Base-by-base conservation (phyloP, 2,329 filamentous ascomycete genomes). In the Phyllosticta citribraziliensis region DNA sequence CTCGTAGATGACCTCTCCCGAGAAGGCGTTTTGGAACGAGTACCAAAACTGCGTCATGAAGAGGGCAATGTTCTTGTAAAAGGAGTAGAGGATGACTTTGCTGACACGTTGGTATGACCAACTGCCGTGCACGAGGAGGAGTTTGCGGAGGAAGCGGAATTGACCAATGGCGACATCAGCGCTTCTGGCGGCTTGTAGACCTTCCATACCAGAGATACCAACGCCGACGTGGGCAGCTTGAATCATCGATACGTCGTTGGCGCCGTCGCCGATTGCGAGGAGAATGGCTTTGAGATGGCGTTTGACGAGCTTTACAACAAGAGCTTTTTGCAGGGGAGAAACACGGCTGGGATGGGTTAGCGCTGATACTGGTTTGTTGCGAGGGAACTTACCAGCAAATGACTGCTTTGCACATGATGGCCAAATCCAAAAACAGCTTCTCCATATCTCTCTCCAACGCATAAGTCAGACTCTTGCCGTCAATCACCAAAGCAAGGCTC, bases 31-130 rank as follows among this genome's bases (percentile, higher is more conserved):
- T 83, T 96, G 91, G 79, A 99, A 99, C 0, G 91, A 90, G 76
- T 94, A 97, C 66, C 95, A 99, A 73, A 99, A 99, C 73, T 99
- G 95, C 63, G 95, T 99, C 88, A 99, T 92, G 77, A 97, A 99
- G 64, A 99, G 80, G 20, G 92, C 88, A 67, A 97, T 97, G 77
- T 99, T 99, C 82, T 99, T 99, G 82, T 99, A 99, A 75, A 97
- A 99, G 6, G 94, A 97, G 77, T 96, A 99, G 64, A 99, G 76
- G 69, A 99, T 97, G 63, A 96, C 91, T 78, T 96, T 96, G 82
- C 89, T 93, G 72, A 99, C 88, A 63, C 94, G 88, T 73, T 97
- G 93, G 72, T 99, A 99, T 72, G 91, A 96, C 94, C 94, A 99
- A 5, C 92, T 88, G 24, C 94, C 94, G 71, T 99, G 94, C 11